Evolutionary conservation across 345 rosid species (phyloP), one percentile per base, ranked within the genome.

Genomic region (Gossypium stocksii): DNA sequence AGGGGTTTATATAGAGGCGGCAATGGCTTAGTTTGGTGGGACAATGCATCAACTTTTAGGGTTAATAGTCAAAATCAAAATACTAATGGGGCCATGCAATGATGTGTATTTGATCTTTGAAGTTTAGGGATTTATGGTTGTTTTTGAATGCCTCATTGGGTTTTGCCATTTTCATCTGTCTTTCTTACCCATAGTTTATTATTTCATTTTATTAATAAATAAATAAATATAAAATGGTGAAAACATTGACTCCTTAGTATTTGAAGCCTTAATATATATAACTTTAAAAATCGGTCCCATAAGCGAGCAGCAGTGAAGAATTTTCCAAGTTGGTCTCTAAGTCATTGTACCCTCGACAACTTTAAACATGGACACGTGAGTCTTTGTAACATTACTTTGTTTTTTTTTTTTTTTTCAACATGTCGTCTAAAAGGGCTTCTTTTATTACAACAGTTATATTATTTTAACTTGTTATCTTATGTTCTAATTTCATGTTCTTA

Each of bases 51-150:
- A 66, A 66, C 7, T 9, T 66, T 16, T 11, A 66, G 76, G 41
- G 64, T 4, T 60, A 7, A 59, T 14, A 45, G 61, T 19, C 10
- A 4, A 59, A 59, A 59, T 25, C 64, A 59, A 67, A 67, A 23
- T 23, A 29, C 34, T 34, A 5, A 17, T 80, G 27, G 67, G 72
- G 20, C 79, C 83, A 74, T 82, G 81, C 81, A 78, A 74, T 66
- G 82, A 86, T 51, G 56, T 79, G 25, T 80, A 71, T 77, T 71
- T 75, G 78, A 79, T 43, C 80, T 80, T 77, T 67, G 44, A 23
- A 46, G 65, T 34, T 44, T 57, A 57, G 12, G 41, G 41, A 34
- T 53, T 52, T 16, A 5, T 80, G 25, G 51, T 65, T 63, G 77
- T 5, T 68, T 59, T 52, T 66, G 61, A 74, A 51, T 68, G 83